Evolutionary conservation across 2,329 filamentous ascomycete genomes (phyloP).

Genomic region (Claviceps citrina): DNA sequence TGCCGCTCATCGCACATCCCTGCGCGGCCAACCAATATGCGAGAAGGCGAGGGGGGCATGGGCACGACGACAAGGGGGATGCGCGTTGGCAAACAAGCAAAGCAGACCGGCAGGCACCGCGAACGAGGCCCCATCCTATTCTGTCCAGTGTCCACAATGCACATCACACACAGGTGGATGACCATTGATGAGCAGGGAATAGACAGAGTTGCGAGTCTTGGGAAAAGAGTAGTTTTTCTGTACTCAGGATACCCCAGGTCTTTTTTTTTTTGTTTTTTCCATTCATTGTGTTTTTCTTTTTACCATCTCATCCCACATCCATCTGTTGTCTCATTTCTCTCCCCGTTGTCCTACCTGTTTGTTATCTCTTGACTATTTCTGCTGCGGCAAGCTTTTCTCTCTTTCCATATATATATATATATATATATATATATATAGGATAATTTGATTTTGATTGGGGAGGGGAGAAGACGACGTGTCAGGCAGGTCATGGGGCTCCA

Average conservation of each 20-base stretch:
- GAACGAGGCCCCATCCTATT: too few species aligned
- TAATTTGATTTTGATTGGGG: too few species aligned
- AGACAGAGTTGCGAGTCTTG: slow-evolving; percentile 1
- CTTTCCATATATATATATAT: too few species aligned
- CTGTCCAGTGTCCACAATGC: neutral
- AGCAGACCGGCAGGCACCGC: too few species aligned
- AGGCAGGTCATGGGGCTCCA: too few species aligned
- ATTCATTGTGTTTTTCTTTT: slow-evolving; percentile 1
- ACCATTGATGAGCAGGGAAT: neutral
- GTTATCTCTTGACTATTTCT: too few species aligned
- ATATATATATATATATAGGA: too few species aligned
- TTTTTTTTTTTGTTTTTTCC: slow-evolving; percentile 1
- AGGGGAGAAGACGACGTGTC: too few species aligned
- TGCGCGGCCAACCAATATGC: neutral
- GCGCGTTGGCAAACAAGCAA: slow-evolving; percentile 1
- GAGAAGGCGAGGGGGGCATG: neutral
- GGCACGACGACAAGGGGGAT: neutral
- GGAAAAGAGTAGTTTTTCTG: neutral
- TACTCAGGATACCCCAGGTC: slow-evolving; percentile 4
- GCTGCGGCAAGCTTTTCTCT: too few species aligned
- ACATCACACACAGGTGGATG: neutral
- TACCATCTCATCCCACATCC: too few species aligned
- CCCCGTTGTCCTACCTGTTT: too few species aligned
- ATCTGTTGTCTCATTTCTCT: too few species aligned
- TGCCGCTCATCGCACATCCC: neutral